Evolutionary conservation across 192 early-diverging fungal species (phyloP).

Genomic region (Coemansia sp.): DNA sequence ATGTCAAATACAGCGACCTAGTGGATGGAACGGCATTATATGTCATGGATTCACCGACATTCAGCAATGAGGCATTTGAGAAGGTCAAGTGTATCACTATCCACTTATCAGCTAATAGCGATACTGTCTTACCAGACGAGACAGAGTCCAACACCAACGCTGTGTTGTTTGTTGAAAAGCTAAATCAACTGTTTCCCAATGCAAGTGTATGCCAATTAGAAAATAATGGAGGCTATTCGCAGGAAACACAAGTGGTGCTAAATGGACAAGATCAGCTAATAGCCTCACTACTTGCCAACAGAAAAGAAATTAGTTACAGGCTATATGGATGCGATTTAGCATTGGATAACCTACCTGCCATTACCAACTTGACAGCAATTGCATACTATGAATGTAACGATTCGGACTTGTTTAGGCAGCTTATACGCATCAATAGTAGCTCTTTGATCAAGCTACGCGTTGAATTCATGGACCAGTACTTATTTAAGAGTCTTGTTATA

Average conservation of each 20-base stretch:
- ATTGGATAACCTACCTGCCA: not conserved
- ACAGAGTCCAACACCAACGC: not conserved
- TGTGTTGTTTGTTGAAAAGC: not conserved
- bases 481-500: not conserved
- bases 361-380: not conserved
- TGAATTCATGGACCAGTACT: not conserved
- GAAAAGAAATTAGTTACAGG: not conserved
- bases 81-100: not conserved
- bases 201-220: not conserved
- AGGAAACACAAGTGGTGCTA: not conserved
- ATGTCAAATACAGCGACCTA: not conserved
- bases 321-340: not conserved
- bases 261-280: not conserved
- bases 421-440: not conserved
- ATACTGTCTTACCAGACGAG: not conserved
- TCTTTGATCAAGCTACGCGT: not conserved
- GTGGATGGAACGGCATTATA: not conserved
- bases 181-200: conserved; percentile 1
- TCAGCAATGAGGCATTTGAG: not conserved
- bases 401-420: not conserved
- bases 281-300: not conserved
- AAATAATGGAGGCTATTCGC: no score
- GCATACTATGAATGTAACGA: not conserved
- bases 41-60: not conserved
- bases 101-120: not conserved